phyloP scores from a whole-genome alignment of 2,329 filamentous ascomycete species.

The Neospermospora avenae region DNA sequence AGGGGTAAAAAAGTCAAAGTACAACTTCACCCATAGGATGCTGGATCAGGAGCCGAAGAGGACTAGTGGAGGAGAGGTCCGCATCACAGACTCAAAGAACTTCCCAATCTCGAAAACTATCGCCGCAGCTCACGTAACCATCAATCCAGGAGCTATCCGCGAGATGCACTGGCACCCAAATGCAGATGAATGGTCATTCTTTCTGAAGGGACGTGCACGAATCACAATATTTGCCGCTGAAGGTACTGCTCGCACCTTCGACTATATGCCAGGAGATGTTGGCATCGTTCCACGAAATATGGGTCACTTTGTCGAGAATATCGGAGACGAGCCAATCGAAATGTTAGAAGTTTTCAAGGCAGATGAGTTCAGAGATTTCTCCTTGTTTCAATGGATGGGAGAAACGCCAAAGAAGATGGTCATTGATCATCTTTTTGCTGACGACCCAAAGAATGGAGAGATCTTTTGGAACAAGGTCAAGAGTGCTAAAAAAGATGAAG shows the following conservation, averaged over 20 bases:
- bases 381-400: conserved; percentile 71
- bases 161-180: conserved; percentile 77
- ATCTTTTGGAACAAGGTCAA: conserved; percentile 61
- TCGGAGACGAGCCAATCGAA: conserved; percentile 70
- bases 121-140: conserved; percentile 67
- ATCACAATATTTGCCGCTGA: conserved; percentile 72
- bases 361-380: conserved; percentile 69
- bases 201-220: conserved; percentile 67
- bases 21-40: conserved; percentile 70
- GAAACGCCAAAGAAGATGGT: conserved; percentile 67
- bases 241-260: conserved; percentile 68
- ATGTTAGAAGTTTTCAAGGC: conserved; percentile 75
- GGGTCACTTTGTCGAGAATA: conserved; percentile 78
- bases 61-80: conserved; percentile 64
- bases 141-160: conserved; percentile 49
- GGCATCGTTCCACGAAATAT: conserved; percentile 74
- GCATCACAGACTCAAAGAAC: conserved; percentile 70
- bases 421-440: conserved; percentile 62
- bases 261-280: conserved; percentile 71
- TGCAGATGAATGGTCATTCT: conserved; percentile 79
- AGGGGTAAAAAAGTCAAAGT: conserved; percentile 62
- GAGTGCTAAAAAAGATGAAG: conserved; percentile 57
- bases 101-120: conserved; percentile 72
- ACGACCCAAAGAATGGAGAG: conserved; percentile 57
- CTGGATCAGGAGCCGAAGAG: conserved; percentile 64